Base-by-base conservation (phyloP, 2,329 filamentous ascomycete genomes). In the Arthrobotrys sphaeroides region DNA sequence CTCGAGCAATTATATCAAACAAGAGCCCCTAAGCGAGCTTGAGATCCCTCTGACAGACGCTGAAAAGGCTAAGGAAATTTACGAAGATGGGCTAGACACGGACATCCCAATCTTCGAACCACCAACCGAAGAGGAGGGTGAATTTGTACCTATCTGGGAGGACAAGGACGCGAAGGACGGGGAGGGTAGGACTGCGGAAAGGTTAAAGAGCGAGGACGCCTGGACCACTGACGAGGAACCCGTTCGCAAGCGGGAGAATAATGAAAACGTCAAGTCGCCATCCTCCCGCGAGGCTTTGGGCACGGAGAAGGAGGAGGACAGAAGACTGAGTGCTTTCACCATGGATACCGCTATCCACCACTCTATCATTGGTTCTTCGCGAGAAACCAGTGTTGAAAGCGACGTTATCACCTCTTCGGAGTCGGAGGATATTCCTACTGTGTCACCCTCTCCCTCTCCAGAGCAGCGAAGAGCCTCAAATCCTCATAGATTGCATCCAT, bases 21-120 rank as follows among this genome's bases (percentile, higher is more conserved):
- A 76, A 22, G 72, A 76, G 65, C 72, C 72, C 0, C 22, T 76
- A 3, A 76, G 72, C 31, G 72, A 76, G 13, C 65, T 70, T 13
- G 72, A 76, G 22, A 70, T 69, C 10, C 12, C 18, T 1, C 20
- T 75, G 0, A 18, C 70, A 2, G 57, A 69, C 53, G 18, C 7
- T 24, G 57, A 60, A 5, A 57, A 60, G 28, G 40, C 36, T 5
- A 66, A 69, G n/a, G 66, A 69, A 18, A 76, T 65, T 3, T 76
- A 62, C 16, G 57, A 64, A 22, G 64, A 76, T 18, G 72, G 38
- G n/a, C 36, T 66, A 20, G 72, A 70, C 49, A 47, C 60, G 5
- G 64, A 76, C 12, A 45, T 69, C 24, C 64, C 64, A 4, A 76
- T 69, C 7, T 69, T 69, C 16, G 72, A 70, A n/a, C 45, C 64